Base-by-base conservation (phyloP, 1,284 basidiomycete species). In the Microbotryum violaceum region DNA sequence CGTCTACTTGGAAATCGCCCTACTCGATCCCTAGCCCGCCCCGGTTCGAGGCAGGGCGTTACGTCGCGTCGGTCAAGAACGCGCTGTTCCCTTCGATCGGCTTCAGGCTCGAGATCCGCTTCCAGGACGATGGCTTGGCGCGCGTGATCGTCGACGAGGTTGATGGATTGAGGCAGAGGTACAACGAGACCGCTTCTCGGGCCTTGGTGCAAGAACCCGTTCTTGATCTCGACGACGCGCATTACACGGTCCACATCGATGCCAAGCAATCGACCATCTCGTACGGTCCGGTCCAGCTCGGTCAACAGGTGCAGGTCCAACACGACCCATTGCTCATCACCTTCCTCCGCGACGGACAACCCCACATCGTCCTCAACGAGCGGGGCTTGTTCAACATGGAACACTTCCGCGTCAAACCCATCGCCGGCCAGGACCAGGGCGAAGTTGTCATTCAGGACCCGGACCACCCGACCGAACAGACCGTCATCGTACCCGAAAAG, bases 331-430 rank as follows among this genome's bases (percentile, higher is more conserved):
- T 96, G 69, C 82, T 81, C 68, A 79, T 96, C 55, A 81, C 82
- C 4, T 79, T 94, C 67, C 78, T 83, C 52, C 82, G 86, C 47
- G 81, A 84, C 62, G 90, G 88, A 5, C 62, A 73, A 27, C 85
- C 88, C 61, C 88, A 96, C 72, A 81, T 97, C 59, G 84, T 93
- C 4, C 78, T 98, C 57, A 99, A 99, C 72, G 91, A 90, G 12
- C 82, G 86, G 49, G 87, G 88, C 1, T 81, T 99, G 31, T 79
- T 99, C 69, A 92, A 98, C 74, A 92, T 98, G 90, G 96, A 99
- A 74, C 96, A 98, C 76, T 97, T 91, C 80, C 82, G 91, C 59
- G 80, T 79, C 42, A 90, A 91, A 76, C 29, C 56, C 1, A 56
- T 69, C 56, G 61, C 60, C 21, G 74, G 80, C 60, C 57, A 70